These are phyloP conservation scores for Lactuca saligna DNA, from an alignment of 129 eudicot genomes.

Conservation along the genomic window DNA sequence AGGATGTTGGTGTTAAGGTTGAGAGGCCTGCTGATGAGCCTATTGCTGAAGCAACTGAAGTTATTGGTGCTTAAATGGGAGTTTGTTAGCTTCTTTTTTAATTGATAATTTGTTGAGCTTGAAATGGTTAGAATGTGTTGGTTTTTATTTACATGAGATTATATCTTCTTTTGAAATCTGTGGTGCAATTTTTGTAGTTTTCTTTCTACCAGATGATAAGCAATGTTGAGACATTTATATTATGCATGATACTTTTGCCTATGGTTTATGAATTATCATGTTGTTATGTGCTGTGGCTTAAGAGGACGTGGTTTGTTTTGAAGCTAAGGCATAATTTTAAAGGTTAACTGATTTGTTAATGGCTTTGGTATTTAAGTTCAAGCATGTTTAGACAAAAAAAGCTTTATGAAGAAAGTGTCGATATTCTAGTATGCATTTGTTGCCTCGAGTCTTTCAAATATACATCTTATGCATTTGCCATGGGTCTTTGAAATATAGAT, in stretches of 20 bases:
- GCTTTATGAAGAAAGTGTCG: too few relatives aligned
- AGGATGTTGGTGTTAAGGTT: constrained; percentile 60
- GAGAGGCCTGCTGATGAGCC: constrained; percentile 64
- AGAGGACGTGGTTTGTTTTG: too few relatives aligned
- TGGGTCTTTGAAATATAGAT: too few relatives aligned
- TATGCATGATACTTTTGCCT: neutral
- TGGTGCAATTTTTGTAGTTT: constrained; percentile 21
- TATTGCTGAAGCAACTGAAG: constrained; percentile 53
- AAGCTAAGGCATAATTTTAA: too few relatives aligned
- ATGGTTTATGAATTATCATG: neutral
- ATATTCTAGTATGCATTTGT: too few relatives aligned
- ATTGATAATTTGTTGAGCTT: neutral
- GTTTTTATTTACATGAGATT: constrained; percentile 7
- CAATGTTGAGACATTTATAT: constrained; percentile 7
- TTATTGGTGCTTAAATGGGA: constrained; percentile 56
- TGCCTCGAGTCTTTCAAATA: too few relatives aligned
- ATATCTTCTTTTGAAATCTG: constrained; percentile 18
- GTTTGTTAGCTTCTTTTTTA: constrained; percentile 3
- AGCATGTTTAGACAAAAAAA: too few relatives aligned
- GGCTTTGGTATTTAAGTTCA: too few relatives aligned
- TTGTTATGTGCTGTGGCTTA: too few relatives aligned
- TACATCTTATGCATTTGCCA: too few relatives aligned
- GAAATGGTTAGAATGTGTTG: constrained; percentile 8
- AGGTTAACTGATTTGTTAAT: too few relatives aligned
- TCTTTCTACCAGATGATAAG: neutral